Percentiles rank a stretch among this genome's conserved stretches.
Conservation (phyloP, 805 yeast species). For the Spathaspora arborariae region DNA sequence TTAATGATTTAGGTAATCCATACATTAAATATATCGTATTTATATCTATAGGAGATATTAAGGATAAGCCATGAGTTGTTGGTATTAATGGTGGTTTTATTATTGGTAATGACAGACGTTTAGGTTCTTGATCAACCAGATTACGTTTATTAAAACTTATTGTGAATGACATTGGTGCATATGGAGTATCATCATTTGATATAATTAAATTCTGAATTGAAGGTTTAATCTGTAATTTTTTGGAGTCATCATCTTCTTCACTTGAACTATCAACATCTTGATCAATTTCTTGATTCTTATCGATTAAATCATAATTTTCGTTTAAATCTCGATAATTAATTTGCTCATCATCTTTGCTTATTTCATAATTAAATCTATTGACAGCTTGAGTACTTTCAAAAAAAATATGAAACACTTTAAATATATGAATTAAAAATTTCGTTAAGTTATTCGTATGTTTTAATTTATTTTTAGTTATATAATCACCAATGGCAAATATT, state of each 20-base stretch:
- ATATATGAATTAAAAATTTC: constrained; percentile 22
- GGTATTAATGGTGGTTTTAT: constrained; percentile 1
- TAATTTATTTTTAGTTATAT: constrained; percentile 18
- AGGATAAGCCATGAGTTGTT: constrained; percentile 7
- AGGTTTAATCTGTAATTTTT: constrained; percentile 21
- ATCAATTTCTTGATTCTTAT: constrained; percentile 11
- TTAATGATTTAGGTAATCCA: constrained; percentile 46
- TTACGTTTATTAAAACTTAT: constrained; percentile 20
- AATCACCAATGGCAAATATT: constrained; percentile 39
- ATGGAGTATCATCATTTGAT: constrained; percentile 8
- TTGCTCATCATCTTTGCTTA: constrained; percentile 30
- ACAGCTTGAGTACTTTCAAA: constrained; percentile 49
- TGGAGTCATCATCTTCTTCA: constrained; percentile 9
- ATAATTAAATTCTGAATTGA: constrained; percentile 15
- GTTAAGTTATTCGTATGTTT: constrained; percentile 16
- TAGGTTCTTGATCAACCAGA: constrained; percentile 2
- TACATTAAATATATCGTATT: constrained; percentile 36
- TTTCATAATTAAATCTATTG: constrained; percentile 43
- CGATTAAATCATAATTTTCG: constrained; percentile 32
- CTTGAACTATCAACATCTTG: constrained; percentile 14
- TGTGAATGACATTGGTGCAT: constrained; percentile 23
- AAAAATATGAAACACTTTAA: constrained; percentile 32
- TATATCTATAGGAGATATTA: constrained; percentile 13
- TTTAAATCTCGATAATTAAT: constrained; percentile 44
- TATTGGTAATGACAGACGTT: constrained; percentile 1